Evolutionary conservation across 192 early-diverging fungal genomes (phyloP).

Genomic region (Mortierella alpina): DNA sequence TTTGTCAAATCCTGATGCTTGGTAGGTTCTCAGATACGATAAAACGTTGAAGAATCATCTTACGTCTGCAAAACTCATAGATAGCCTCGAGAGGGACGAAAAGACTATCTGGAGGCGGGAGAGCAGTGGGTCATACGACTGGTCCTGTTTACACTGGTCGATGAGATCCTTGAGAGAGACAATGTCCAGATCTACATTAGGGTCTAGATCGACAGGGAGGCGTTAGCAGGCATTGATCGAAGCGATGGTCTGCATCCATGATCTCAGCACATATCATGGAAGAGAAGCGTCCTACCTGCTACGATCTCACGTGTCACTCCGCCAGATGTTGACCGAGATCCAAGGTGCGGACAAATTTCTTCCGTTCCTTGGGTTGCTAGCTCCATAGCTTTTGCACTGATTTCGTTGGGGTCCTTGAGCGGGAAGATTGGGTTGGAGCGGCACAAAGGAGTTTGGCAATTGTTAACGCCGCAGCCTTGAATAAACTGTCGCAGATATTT

Average conservation of each 20-base stretch:
- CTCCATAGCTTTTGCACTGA: slow-evolving; percentile 35
- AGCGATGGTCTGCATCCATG: not conserved
- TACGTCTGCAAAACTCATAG: slow-evolving; percentile 53
- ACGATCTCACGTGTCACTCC: slow-evolving; percentile 30
- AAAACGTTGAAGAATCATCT: not conserved
- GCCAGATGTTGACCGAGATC: not conserved
- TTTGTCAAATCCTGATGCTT: too few relatives aligned
- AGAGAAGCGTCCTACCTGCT: slow-evolving; percentile 12
- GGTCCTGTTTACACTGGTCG: slow-evolving; percentile 32
- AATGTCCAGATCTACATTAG: slow-evolving; percentile 36
- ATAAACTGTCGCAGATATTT: slow-evolving; percentile 49
- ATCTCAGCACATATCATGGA: not conserved
- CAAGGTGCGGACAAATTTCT: slow-evolving; percentile 34
- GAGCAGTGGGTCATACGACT: slow-evolving; percentile 25
- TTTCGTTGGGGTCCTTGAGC: slow-evolving; percentile 34
- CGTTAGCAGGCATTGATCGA: not conserved
- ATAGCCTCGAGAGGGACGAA: slow-evolving; percentile 45
- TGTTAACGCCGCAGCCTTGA: slow-evolving; percentile 27
- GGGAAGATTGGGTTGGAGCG: slow-evolving; percentile 33
- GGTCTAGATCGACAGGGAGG: slow-evolving; percentile 4
- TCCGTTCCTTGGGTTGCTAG: slow-evolving; percentile 11
- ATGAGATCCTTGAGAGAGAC: slow-evolving; percentile 37
- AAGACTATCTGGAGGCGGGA: slow-evolving; percentile 31
- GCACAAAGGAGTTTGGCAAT: slow-evolving; percentile 31
- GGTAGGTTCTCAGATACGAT: not conserved